Evolutionary conservation across 1,284 basidiomycete genomes (phyloP), one percentile per base, ranked within the genome.

Genomic region (Rhodotorula sp.): DNA sequence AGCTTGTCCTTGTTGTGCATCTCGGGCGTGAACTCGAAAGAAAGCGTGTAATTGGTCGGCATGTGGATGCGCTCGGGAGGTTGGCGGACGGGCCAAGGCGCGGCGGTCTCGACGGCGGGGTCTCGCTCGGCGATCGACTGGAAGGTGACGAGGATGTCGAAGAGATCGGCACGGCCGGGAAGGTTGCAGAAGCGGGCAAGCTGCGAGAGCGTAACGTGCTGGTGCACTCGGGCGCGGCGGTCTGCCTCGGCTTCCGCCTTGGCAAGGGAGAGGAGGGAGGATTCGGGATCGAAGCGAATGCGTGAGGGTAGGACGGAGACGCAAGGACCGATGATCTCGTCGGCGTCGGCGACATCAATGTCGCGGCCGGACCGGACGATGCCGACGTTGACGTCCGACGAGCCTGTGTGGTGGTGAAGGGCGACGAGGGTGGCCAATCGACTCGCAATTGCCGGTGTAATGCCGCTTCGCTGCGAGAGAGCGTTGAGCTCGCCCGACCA

Each of bases 341-440:
- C 76, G 11, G 76, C 75, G 54, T 65, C 51, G 30, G 55, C 48
- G n/a, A 76, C 55, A 31, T 76, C 75, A 56, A 77, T 67, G 53
- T 77, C 76, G 24, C 76, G 59, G 2, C 76, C 76, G 2, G 71
- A 75, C n/a, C 76, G 72, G 6, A 76, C 75, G 50, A 76, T 68
- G 4, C 76, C 76, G 48, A 77, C 61, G 0, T 64, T 64, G 22
- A 76, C 67, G 54, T 77, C 76, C 30, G 40, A 22, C 26, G 61
- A 46, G 13, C 30, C 9, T 28, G 59, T 40, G 51, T 69, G 71
- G 30, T 70, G 54, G n/a, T 56, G 55, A 26, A 77, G 64, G 6
- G 70, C 73, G 54, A 75, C 46, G 13, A 68, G 65, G 26, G 70
- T 65, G 37, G 71, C 71, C n/a, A 76, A 16, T 10, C 76, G 66